Base-by-base conservation (phyloP, 176 grass and related monocot genomes). In the Oropetium thomaeum region DNA sequence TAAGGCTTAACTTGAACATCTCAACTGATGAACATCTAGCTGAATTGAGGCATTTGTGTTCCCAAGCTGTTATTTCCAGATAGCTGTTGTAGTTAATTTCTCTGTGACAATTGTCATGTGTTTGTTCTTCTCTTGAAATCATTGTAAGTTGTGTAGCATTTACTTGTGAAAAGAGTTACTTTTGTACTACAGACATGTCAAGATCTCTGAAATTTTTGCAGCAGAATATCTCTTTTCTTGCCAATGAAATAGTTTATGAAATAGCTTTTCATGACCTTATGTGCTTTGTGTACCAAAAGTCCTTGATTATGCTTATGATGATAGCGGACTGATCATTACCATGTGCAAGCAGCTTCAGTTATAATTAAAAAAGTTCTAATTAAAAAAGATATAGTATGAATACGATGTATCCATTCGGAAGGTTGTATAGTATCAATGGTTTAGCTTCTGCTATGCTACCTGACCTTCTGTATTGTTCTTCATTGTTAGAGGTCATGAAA, bases 11-110 rank as follows among this genome's bases (percentile, higher is more conserved):
- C 65, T 47, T 97, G 83, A 97, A 97, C 77, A 94, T 97, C 58
- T 97, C 95, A 77, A 87, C 65, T 76, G 95, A 97, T 73, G 91
- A 97, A 84, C 88, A 93, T 86, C 76, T 86, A 87, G 81, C 71
- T 31, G 95, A 89, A 84, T 78, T 97, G 74, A 93, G 81, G 75
- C 87, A 84, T 80, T 77, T 97, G 79, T 57, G 78, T 80, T 65
- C 75, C 75, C 87, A 84, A 79, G 62, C 75, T 57, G 75, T 88
- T 83, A 73, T 58, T 83, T 79, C 62, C 60, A 83, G 87, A 69
- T 86, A 90, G 70, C 65, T 64, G 70, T 74, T 63, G 44, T 69
- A 52, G 54, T 77, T 78, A 34, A 12, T 69, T 81, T 69, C 23
- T 67, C 9, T 25, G 51, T 64, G 43, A 65, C 82, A 61, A 48